phyloP scores from a whole-genome alignment of 1,284 basidiomycete genomes.

The Athelia sp. region DNA sequence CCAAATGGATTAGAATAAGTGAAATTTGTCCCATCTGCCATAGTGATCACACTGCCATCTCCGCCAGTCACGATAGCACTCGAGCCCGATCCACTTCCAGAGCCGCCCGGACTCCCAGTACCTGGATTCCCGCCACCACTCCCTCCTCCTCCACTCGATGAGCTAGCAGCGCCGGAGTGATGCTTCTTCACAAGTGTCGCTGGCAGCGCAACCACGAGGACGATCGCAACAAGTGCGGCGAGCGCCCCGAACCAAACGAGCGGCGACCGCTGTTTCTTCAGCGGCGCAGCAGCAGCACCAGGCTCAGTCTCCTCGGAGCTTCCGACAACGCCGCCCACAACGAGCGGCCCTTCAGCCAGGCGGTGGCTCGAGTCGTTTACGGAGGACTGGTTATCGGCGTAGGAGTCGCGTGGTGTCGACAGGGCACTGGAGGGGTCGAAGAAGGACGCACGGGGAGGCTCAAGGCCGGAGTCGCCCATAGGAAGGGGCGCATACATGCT shows the following conservation, averaged over 20 bases:
- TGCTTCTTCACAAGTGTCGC: slow-evolving; percentile 42
- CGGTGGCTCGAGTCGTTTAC: not conserved
- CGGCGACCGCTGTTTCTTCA: too few relatives aligned
- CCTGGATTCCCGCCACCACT: not conserved
- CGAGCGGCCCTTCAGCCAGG: not conserved
- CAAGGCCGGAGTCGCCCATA: slow-evolving; percentile 11
- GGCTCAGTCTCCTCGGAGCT: slow-evolving; percentile 11
- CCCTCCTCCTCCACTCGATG: slow-evolving; percentile 4
- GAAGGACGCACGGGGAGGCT: slow-evolving; percentile 22
- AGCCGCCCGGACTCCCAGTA: not conserved
- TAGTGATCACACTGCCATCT: slow-evolving; percentile 58
- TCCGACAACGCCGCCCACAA: not conserved
- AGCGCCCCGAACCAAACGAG: slow-evolving; percentile 23
- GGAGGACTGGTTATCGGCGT: slow-evolving; percentile 3
- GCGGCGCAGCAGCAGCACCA: too few relatives aligned
- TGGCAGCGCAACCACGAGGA: slow-evolving; percentile 46
- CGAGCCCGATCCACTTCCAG: slow-evolving; percentile 15
- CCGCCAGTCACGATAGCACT: slow-evolving; percentile 42
- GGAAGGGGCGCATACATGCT: too few relatives aligned
- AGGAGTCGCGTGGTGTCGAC: slow-evolving; percentile 13
- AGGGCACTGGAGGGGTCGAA: slow-evolving; percentile 18
- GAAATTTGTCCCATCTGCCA: slow-evolving; percentile 61
- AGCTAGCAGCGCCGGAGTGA: slow-evolving; percentile 7
- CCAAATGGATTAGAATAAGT: slow-evolving; percentile 69
- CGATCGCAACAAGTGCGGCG: slow-evolving; percentile 33